Percentiles rank a stretch among this genome's conserved stretches.
phyloP scores from a whole-genome alignment of 139 green algal species.

The Chlamydomonas incerta region DNA sequence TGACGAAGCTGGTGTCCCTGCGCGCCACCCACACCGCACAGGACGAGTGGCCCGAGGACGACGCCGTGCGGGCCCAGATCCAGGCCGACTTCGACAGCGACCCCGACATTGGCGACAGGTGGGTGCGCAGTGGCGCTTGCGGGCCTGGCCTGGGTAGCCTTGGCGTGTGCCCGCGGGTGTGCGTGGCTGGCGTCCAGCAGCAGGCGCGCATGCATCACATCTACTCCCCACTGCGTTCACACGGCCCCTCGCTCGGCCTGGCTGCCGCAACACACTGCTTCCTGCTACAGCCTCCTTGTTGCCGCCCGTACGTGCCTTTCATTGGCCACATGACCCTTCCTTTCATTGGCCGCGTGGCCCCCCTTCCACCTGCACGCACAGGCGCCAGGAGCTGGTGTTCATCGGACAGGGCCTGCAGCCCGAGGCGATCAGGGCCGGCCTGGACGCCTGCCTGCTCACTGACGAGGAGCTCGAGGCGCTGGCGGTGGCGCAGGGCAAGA shows the following conservation, averaged over 20 bases:
- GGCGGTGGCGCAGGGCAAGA: too few relatives aligned
- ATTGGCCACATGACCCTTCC: too few relatives aligned
- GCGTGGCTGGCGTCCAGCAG: not conserved
- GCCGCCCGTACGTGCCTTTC: too few relatives aligned
- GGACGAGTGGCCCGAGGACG: slow-evolving; percentile 43
- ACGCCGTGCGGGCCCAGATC: slow-evolving; percentile 40
- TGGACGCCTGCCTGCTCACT: slow-evolving; percentile 71
- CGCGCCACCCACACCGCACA: too few relatives aligned
- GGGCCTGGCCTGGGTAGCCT: too few relatives aligned
- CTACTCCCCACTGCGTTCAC: too few relatives aligned
- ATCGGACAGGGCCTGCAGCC: slow-evolving; percentile 68
- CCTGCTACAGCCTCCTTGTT: too few relatives aligned
- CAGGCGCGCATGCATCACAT: too few relatives aligned
- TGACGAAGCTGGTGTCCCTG: too few relatives aligned
- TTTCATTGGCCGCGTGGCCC: too few relatives aligned
- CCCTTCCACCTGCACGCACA: not conserved
- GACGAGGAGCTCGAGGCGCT: slow-evolving; percentile 16
- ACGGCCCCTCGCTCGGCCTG: too few relatives aligned
- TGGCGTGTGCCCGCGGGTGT: not conserved
- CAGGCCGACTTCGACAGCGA: slow-evolving; percentile 52
- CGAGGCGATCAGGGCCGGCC: slow-evolving; percentile 37
- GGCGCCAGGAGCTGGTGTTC: slow-evolving; percentile 82
- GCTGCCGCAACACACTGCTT: too few relatives aligned
- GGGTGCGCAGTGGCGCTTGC: not conserved
- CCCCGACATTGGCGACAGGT: slow-evolving; percentile 23